Percentiles rank a stretch among this genome's conserved stretches.
Evolutionary conservation across 1,284 basidiomycete species (phyloP).

Genomic region (Megacollybia platyphylla): DNA sequence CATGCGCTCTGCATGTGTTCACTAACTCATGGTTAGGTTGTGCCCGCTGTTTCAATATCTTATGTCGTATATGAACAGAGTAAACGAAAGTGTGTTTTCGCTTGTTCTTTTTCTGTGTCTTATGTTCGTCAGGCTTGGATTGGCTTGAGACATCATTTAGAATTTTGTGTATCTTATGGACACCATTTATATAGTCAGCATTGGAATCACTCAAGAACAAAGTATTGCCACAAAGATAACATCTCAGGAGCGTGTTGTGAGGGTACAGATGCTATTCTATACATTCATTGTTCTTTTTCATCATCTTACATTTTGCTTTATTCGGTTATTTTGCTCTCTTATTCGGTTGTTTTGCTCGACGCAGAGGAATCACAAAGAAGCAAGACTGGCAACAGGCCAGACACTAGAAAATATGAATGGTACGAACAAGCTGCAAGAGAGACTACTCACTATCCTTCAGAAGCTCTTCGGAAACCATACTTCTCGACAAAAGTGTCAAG

Average conservation of each 20-base stretch:
- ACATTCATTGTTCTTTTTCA: too few species aligned
- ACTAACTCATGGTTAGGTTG: conserved; percentile 40
- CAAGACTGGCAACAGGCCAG: conserved; percentile 38
- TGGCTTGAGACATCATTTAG: too few species aligned
- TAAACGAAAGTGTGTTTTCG: conserved; percentile 50
- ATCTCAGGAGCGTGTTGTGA: too few species aligned
- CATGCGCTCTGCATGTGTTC: neutral
- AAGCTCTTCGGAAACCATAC: conserved; percentile 68
- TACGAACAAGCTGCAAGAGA: neutral
- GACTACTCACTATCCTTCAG: conserved; percentile 59
- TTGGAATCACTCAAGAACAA: too few species aligned
- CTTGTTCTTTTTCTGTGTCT: neutral
- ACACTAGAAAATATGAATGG: conserved; percentile 17
- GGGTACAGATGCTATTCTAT: too few species aligned
- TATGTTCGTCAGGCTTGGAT: too few species aligned
- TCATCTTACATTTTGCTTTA: too few species aligned
- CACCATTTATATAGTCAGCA: too few species aligned
- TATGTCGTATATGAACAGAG: conserved; percentile 84
- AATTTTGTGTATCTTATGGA: too few species aligned
- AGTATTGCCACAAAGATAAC: too few species aligned
- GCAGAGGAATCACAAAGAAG: conserved; percentile 19
- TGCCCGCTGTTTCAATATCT: conserved; percentile 89
- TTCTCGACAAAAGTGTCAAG: conserved; percentile 66
- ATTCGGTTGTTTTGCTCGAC: too few species aligned
- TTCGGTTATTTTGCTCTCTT: too few species aligned